Evolutionary conservation across 768 basidiomycete genomes (phyloP).

Genomic region (Termitomyces sp.): DNA sequence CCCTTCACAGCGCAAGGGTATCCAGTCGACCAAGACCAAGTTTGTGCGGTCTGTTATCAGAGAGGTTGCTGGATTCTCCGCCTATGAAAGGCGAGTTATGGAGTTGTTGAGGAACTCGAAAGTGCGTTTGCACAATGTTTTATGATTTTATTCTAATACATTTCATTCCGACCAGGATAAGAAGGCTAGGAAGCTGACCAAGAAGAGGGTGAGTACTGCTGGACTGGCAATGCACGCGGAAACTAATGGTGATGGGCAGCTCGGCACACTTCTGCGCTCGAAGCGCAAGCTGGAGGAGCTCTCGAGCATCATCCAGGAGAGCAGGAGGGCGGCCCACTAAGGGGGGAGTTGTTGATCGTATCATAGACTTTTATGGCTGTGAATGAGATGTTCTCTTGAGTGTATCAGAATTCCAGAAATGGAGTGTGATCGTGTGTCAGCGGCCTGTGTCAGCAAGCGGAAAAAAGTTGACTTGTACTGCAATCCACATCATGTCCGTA

Average conservation of each 20-base stretch:
- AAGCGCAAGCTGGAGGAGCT: slow-evolving; percentile 99
- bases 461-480: background rate
- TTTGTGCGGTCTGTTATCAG: slow-evolving; percentile 92
- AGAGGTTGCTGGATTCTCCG: slow-evolving; percentile 96
- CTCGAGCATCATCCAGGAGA: slow-evolving; percentile 86
- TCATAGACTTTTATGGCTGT: background rate
- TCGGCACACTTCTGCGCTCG: slow-evolving; percentile 96
- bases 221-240: background rate
- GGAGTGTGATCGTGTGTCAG: slow-evolving; percentile 10
- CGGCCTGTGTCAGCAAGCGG: slow-evolving; percentile 8
- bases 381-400: background rate
- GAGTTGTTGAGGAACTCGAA: slow-evolving; percentile 98
- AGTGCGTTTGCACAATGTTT: slow-evolving; percentile 38
- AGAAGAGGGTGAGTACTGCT: slow-evolving; percentile 82
- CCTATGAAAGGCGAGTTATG: slow-evolving; percentile 97
- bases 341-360: background rate
- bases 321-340: slow-evolving; percentile 65
- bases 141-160: background rate
- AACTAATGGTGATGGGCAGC: slow-evolving; percentile 37
- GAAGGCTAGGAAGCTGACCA: slow-evolving; percentile 98
- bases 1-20: slow-evolving; percentile 92
- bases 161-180: slow-evolving; percentile 64
- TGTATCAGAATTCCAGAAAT: slow-evolving; percentile 1
- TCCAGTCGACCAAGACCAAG: slow-evolving; percentile 82
- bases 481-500: slow-evolving; percentile 12